Percentiles rank a stretch among this genome's conserved stretches.
phyloP scores from a whole-genome alignment of 2,329 filamentous ascomycete species.

The Neonectria punicea region DNA sequence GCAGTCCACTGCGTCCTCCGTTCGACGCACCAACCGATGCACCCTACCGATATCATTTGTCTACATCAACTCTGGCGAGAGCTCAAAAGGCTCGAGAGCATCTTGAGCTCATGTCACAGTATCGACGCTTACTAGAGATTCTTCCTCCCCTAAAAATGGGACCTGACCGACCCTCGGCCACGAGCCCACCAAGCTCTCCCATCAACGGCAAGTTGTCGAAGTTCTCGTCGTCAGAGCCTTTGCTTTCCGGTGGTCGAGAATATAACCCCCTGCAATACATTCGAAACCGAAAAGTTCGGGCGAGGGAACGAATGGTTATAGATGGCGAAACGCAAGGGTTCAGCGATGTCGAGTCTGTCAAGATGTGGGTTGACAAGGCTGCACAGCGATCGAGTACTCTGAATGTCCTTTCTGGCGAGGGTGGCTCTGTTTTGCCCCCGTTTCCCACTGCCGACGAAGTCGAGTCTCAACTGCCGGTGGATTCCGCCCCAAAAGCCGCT shows the following conservation, averaged over 20 bases:
- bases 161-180: slow-evolving; percentile 50
- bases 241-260: slow-evolving; percentile 66
- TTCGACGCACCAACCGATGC: slow-evolving; percentile 58
- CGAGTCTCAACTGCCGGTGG: slow-evolving; percentile 54
- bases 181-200: slow-evolving; percentile 57
- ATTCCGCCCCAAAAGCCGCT: slow-evolving; percentile 55
- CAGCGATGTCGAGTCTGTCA: slow-evolving; percentile 76
- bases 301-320: slow-evolving; percentile 78
- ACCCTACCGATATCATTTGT: slow-evolving; percentile 73
- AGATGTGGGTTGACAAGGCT: slow-evolving; percentile 80
- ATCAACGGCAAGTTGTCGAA: slow-evolving; percentile 45
- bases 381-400: slow-evolving; percentile 47
- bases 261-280: slow-evolving; percentile 96
- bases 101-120: slow-evolving; percentile 87
- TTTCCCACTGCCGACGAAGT: slow-evolving; percentile 60
- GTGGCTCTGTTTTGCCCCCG: slow-evolving; percentile 51
- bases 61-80: slow-evolving; percentile 81
- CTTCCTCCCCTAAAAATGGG: slow-evolving; percentile 76
- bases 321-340: slow-evolving; percentile 83
- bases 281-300: slow-evolving; percentile 86
- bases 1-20: slow-evolving; percentile 58
- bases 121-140: slow-evolving; percentile 80
- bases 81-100: slow-evolving; percentile 86
- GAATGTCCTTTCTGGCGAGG: slow-evolving; percentile 38
- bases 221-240: slow-evolving; percentile 43